Evolutionary conservation across 2,329 filamentous ascomycete species (phyloP).

Genomic region (Hypoxylon sp.): DNA sequence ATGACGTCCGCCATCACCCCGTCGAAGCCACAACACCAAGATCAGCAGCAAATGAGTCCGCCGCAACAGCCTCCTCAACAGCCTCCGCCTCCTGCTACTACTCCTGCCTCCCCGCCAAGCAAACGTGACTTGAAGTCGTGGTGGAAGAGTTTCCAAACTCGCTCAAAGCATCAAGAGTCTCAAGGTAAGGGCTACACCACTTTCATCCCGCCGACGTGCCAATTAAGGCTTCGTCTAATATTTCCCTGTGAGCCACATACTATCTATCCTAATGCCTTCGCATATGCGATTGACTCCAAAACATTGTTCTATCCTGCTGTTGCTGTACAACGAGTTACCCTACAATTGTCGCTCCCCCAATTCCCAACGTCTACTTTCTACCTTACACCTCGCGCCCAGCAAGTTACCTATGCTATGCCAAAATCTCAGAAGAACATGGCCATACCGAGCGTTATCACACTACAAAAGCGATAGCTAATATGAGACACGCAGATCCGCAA

Average conservation of each 20-base stretch:
- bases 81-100: constrained; percentile 47
- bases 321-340: not conserved
- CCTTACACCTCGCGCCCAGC: not conserved
- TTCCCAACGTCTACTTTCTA: not conserved
- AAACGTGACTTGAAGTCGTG: constrained; percentile 92
- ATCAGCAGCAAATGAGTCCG: constrained; percentile 44
- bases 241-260: constrained; percentile 18
- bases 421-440: constrained; percentile 1
- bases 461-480: constrained; percentile 45
- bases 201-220: constrained; percentile 17
- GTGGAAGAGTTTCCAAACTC: constrained; percentile 95
- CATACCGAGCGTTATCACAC: constrained; percentile 10
- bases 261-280: constrained; percentile 8
- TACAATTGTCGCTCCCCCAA: not conserved
- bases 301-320: not conserved
- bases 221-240: constrained; percentile 27
- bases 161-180: constrained; percentile 67
- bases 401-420: constrained; percentile 9
- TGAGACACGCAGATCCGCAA: constrained; percentile 56
- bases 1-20: constrained; percentile 52
- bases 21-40: constrained; percentile 44
- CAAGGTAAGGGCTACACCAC: constrained; percentile 63
- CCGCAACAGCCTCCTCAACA: constrained; percentile 47
- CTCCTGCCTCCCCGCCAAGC: constrained; percentile 77
- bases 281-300: constrained; percentile 17